Evolutionary conservation across 1,284 basidiomycete genomes (phyloP), one percentile per base, ranked within the genome.

Genomic region (Stygiomarasmius scandens): DNA sequence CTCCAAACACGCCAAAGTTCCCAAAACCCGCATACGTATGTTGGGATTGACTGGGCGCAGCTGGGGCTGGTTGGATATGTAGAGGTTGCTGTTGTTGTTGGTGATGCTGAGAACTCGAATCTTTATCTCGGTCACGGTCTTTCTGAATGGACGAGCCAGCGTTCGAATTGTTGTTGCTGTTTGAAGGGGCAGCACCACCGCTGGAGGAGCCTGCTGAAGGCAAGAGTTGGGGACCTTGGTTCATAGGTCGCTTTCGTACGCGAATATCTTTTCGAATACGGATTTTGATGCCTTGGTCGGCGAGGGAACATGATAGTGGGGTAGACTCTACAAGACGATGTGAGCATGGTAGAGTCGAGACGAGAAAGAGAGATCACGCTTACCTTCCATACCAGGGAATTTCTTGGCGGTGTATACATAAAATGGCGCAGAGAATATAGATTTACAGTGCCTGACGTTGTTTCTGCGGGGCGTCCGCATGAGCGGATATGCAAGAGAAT

Each of bases 371-470:
- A n/a, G 14, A 43, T 20, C 38, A 16, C 45, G 19, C 85, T 44
- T 61, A 92, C 92, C 88, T 78, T 93, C 90, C 89, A 95, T 95
- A 22, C 93, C 93, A 0, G 94, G 93, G 70, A 96, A 96, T 73
- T 95, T 94, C 79, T 96, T 96, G 3, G 93, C 92, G 0, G 94
- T 94, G 70, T 93, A 96, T 25, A 96, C 92, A 62, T 93, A 92
- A 72, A 96, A 96, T 0, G 90, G 85, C 0, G 88, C 84, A 0
- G 92, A 94, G 73, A 89, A 91, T 55, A 94, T 92, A 0, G 89
- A 91, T 65, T 92, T 93, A 77, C 94, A 95, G 70, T 95, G 93
- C 56, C 87, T 85, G 19, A 94, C 91, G 60, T 88, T 87, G 63
- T 89, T 86, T 32, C 91, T 70, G 44, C 50, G 36, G 55, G 23